Conservation (phyloP, 2,329 filamentous ascomycete species). For the Phoma sp. region DNA sequence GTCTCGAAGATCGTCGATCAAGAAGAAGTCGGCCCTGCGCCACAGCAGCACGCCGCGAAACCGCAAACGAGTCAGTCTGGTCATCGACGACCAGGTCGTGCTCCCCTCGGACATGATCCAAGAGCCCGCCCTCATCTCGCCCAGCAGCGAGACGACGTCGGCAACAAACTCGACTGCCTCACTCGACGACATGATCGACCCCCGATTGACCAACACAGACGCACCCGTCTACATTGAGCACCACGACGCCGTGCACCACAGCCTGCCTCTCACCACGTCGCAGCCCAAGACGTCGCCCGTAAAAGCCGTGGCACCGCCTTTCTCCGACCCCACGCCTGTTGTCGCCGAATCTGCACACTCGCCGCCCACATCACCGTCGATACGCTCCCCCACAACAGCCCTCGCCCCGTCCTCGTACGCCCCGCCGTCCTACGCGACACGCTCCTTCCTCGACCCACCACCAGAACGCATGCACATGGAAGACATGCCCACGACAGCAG, state of each 20-base stretch:
- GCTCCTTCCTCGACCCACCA: constrained; percentile 37
- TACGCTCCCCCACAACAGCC: constrained; percentile 18
- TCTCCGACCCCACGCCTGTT: constrained; percentile 20
- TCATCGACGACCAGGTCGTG: constrained; percentile 49
- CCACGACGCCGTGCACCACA: constrained; percentile 41
- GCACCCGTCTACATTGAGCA: constrained; percentile 24
- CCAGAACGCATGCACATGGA: constrained; percentile 24
- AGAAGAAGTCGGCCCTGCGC: constrained; percentile 46
- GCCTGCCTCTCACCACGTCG: constrained; percentile 32
- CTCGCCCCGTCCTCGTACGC: constrained; percentile 16
- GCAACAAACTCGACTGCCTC: constrained; percentile 39
- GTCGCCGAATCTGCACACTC: constrained; percentile 10
- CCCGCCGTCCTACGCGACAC: constrained; percentile 24
- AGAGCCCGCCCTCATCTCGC: constrained; percentile 35
- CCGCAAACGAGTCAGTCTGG: constrained; percentile 46
- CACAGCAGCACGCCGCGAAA: constrained; percentile 28
- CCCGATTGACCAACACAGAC: constrained; percentile 30
- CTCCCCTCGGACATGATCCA: constrained; percentile 44
- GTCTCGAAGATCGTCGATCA: constrained; percentile 34
- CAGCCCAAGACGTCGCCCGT: constrained; percentile 32
- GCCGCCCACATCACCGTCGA: constrained; percentile 21
- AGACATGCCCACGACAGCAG: constrained; percentile 20
- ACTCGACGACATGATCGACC: constrained; percentile 44
- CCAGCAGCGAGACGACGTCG: constrained; percentile 40
- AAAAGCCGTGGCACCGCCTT: constrained; percentile 26